A percentile compares a stretch with the other conserved stretches of the same genome.
Conservation (phyloP, 352 stramenopile species). For the Stramenopiles sp. region DNA sequence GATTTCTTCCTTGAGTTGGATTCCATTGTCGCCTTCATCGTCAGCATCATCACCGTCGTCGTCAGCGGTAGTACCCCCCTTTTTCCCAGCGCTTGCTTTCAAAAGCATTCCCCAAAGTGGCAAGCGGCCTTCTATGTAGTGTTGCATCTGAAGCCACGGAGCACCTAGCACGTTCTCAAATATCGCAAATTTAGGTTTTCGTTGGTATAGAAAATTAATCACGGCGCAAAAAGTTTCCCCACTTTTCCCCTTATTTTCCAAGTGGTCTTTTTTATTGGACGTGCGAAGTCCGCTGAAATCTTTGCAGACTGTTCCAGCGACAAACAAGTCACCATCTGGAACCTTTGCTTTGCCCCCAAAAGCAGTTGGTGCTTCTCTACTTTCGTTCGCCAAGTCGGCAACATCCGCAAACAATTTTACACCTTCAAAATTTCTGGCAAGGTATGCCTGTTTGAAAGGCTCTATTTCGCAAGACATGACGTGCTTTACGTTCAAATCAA, state of each 20-base stretch:
- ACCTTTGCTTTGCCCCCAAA: too few relatives aligned
- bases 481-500: too few relatives aligned
- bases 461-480: conserved; percentile 39
- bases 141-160: conserved; percentile 33
- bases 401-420: conserved; percentile 38
- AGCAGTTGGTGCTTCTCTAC: too few relatives aligned
- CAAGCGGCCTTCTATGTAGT: too few relatives aligned
- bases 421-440: conserved; percentile 35
- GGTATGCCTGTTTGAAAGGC: conserved; percentile 43
- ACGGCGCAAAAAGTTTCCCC: conserved; percentile 36
- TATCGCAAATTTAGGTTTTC: conserved; percentile 29
- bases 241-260: conserved; percentile 32
- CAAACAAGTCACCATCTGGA: conserved; percentile 31
- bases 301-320: conserved; percentile 37
- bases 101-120: too few relatives aligned
- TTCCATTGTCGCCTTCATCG: too few relatives aligned
- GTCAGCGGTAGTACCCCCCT: too few relatives aligned
- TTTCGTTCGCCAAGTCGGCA: conserved; percentile 23
- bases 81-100: too few relatives aligned
- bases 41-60: too few relatives aligned
- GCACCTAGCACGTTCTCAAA: conserved; percentile 40
- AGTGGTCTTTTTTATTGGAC: conserved; percentile 25
- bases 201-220: conserved; percentile 33
- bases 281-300: conserved; percentile 37
- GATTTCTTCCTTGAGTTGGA: too few relatives aligned